Conservation (phyloP, 2,329 filamentous ascomycete genomes). For the Diaporthe ilicicola region DNA sequence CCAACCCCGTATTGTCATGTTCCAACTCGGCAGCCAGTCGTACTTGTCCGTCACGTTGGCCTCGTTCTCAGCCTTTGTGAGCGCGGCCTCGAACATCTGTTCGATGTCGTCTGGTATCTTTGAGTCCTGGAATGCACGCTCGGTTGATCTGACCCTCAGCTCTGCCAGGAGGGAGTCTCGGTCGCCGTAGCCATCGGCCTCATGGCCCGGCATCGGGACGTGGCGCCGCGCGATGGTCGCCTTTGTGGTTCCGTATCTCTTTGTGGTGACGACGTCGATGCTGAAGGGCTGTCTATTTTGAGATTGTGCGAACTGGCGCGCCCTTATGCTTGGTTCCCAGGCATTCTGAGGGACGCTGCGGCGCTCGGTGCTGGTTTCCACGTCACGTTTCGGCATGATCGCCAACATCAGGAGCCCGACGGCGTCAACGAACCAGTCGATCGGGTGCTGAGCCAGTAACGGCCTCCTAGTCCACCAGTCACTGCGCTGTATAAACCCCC, state of each 20-base stretch:
- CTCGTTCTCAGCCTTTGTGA: background rate
- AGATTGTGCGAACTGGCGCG: background rate
- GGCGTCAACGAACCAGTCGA: background rate
- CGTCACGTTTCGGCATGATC: background rate
- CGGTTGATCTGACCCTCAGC: background rate
- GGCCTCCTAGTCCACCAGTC: background rate
- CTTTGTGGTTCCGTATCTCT: background rate
- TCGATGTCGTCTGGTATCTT: background rate
- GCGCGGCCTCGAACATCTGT: background rate
- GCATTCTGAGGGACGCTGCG: background rate
- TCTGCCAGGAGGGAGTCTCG: background rate
- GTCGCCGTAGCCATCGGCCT: background rate
- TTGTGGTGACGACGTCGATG: background rate
- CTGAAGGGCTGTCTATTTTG: background rate
- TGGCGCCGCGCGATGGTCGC: background rate
- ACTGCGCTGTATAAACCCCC: fast-evolving
- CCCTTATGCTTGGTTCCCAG: background rate
- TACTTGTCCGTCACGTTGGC: background rate
- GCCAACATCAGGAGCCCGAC: background rate
- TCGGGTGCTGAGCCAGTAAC: background rate
- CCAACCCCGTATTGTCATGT: background rate
- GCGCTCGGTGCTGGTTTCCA: background rate
- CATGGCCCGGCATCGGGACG: background rate
- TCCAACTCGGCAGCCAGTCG: background rate
- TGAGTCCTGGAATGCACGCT: background rate